phyloP scores from a whole-genome alignment of 1,139 yeast genomes.

The Pichia sp. region DNA sequence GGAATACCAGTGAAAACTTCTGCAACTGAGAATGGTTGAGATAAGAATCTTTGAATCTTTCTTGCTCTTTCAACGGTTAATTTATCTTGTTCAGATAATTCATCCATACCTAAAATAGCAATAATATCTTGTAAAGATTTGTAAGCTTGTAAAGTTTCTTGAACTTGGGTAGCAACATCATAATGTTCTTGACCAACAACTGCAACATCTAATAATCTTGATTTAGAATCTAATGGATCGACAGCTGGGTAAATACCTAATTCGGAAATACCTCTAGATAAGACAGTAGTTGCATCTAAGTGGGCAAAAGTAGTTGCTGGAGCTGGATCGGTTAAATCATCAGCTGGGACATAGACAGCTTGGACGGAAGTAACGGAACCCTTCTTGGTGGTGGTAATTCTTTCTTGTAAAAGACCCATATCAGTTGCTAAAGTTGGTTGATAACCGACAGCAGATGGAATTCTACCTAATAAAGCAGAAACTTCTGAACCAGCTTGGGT shows the following conservation, averaged over 20 bases:
- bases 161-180: conserved; percentile 89
- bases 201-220: conserved; percentile 95
- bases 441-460: conserved; percentile 99
- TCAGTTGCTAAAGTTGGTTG: conserved; percentile 99
- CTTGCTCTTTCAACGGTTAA: conserved; percentile 99
- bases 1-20: conserved; percentile 99
- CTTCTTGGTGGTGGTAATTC: conserved; percentile 98
- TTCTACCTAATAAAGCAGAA: conserved; percentile 99
- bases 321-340: conserved; percentile 99
- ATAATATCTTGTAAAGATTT: conserved; percentile 99
- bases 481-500: conserved; percentile 99
- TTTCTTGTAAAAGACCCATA: conserved; percentile 99
- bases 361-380: conserved; percentile 99
- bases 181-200: conserved; percentile 99
- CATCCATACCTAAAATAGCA: conserved; percentile 99
- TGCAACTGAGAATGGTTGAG: conserved; percentile 99
- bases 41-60: conserved; percentile 99
- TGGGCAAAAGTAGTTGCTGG: conserved; percentile 99
- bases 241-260: conserved; percentile 99
- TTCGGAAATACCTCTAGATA: conserved; percentile 99
- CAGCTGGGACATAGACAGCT: conserved; percentile 99
- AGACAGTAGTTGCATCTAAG: conserved; percentile 99
- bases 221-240: conserved; percentile 99
- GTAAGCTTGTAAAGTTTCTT: conserved; percentile 98
- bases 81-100: conserved; percentile 96